phyloP scores from a whole-genome alignment of 306 rosid genomes.

The Cicer judaicum region DNA sequence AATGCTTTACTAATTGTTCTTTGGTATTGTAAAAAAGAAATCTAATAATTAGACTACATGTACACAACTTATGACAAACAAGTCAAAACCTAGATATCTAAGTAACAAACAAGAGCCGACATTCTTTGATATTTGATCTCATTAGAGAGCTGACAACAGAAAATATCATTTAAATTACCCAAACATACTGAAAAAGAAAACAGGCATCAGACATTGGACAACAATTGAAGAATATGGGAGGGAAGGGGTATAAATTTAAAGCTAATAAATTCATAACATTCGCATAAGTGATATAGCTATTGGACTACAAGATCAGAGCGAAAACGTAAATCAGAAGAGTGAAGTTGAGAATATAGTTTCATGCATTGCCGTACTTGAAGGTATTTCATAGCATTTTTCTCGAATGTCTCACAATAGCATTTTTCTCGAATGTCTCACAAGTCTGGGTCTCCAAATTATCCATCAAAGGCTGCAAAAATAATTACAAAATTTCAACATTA shows the following conservation, averaged over 20 bases:
- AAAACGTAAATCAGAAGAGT: background rate
- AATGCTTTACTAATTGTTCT: too few species aligned
- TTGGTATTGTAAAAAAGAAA: too few species aligned
- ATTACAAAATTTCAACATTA: background rate
- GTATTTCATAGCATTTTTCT: too few species aligned
- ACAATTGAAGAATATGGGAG: background rate
- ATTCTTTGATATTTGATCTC: background rate
- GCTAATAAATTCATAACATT: background rate
- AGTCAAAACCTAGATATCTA: background rate
- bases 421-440: too few species aligned
- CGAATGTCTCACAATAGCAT: too few species aligned
- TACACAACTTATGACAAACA: background rate
- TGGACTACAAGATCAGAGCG: background rate
- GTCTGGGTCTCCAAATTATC: too few species aligned
- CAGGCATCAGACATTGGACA: background rate
- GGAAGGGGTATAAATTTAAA: background rate
- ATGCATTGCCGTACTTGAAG: too few species aligned
- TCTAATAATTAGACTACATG: constrained; percentile 16
- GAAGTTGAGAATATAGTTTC: constrained; percentile 43
- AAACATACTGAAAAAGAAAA: background rate
- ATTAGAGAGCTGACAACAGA: background rate
- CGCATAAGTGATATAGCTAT: background rate
- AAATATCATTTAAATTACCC: background rate
- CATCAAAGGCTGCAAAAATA: too few species aligned
- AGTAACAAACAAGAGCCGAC: background rate